Conservation (phyloP, 2,329 filamentous ascomycete species). For the Thielaviopsis ethacetica region DNA sequence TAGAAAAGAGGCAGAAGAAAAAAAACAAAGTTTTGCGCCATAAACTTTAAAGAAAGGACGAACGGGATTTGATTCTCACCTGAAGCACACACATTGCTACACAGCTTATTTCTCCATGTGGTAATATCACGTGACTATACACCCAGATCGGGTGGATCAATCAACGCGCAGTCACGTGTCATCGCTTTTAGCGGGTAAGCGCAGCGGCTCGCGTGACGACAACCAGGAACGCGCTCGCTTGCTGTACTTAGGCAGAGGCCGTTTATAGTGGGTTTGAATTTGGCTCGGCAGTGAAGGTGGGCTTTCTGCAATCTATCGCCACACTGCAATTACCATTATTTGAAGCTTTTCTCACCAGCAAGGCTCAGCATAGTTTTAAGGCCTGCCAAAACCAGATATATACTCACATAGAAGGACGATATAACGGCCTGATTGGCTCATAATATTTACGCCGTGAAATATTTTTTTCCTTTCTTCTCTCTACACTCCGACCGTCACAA, state of each 20-base stretch:
- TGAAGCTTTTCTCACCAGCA: too few relatives aligned
- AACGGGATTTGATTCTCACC: background rate
- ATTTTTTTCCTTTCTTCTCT: background rate
- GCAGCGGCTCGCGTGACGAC: background rate
- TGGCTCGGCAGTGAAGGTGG: too few relatives aligned
- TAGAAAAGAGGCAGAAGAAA: background rate
- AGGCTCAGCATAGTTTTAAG: too few relatives aligned
- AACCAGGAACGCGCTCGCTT: background rate
- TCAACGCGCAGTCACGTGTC: conserved; percentile 3
- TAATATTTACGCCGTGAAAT: too few relatives aligned
- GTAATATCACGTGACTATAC: background rate
- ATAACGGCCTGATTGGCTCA: too few relatives aligned
- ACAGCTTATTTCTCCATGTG: background rate
- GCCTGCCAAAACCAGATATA: too few relatives aligned
- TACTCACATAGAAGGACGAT: too few relatives aligned
- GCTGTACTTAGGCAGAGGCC: background rate
- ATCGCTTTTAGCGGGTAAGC: background rate
- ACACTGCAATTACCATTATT: too few relatives aligned
- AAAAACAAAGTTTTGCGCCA: background rate
- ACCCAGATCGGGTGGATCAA: background rate
- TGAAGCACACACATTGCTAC: background rate
- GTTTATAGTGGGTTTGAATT: background rate
- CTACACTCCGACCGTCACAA: background rate
- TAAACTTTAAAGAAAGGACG: background rate
- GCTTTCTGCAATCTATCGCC: too few relatives aligned